Evolutionary conservation across 495 filamentous ascomycete genomes (phyloP), one percentile per base, ranked within the genome.

Genomic region (Aspergillus kassunensis): DNA sequence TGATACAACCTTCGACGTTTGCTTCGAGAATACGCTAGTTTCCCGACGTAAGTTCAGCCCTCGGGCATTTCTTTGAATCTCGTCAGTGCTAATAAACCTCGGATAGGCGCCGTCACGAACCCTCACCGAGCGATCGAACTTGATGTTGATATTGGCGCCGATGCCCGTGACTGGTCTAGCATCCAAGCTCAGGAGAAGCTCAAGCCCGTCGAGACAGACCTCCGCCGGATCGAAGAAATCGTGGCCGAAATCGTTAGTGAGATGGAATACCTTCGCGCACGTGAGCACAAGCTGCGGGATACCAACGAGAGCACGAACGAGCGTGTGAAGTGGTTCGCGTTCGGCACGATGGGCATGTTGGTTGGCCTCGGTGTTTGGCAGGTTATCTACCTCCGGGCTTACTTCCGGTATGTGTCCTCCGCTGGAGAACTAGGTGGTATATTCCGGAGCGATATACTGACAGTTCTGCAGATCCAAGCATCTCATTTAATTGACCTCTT

Each of bases 221-320:
- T 98, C 64, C 85, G 92, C 54, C 86, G 92, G 49, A 89, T 97
- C 60, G 90, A 92, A 68, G 89, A 95, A 74, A 78, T 92, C 67
- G 86, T 91, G 31, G 71, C 72, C 23, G 89, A 95, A 63, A 82
- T 95, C 57, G 89, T 91, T 27, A 71, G 70, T 43, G 89, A 95
- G 78, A 93, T 92, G 86, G 90, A 95, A 52, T 98, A 97, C 76
- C 83, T 98, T 36, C 80, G 95, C 49, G 65, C 73, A 7, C 80
- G 93, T 59, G 93, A 98, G 78, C 91, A 96, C 81, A 93, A 88
- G 72, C 83, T 98, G 48, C 80, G 93, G 61, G 93, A 98, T 76
- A 98, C 93, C 59, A 98, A 98, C 71, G 93, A 98, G 83, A 97
- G 92, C 77, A 98, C 93, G 48, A 98, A 98, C 74, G 92, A 90